These are phyloP conservation scores for Lumnitzera racemosa DNA, from an alignment of 345 rosid genomes.

Conservation along the genomic window DNA sequence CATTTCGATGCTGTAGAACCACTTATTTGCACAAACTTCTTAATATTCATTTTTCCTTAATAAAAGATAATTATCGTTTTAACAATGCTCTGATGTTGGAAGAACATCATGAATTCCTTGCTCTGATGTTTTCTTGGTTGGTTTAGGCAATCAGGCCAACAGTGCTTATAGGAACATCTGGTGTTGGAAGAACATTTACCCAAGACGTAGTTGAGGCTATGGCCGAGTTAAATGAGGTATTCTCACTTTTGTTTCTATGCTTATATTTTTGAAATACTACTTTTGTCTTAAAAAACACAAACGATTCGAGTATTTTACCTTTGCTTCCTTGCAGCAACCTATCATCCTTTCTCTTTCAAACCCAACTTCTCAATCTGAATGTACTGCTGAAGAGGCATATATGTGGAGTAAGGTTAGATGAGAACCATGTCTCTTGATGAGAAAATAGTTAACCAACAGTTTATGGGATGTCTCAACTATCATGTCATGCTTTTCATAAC, in stretches of 20 bases:
- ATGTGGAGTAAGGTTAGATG: constrained; percentile 69
- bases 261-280: neutral
- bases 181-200: constrained; percentile 83
- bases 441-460: too few relatives aligned
- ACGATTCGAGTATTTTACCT: constrained; percentile 1
- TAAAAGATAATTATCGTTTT: too few relatives aligned
- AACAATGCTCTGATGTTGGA: too few relatives aligned
- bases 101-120: constrained; percentile 2
- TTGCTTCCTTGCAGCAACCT: constrained; percentile 55
- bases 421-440: too few relatives aligned
- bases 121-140: constrained; percentile 4
- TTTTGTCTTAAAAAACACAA: neutral
- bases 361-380: constrained; percentile 97
- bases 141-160: constrained; percentile 83
- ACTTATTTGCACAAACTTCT: too few relatives aligned
- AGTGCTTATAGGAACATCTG: constrained; percentile 88
- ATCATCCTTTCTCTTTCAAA: constrained; percentile 86
- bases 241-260: constrained; percentile 1
- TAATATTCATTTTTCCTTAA: too few relatives aligned
- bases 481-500: too few relatives aligned
- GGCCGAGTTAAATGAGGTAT: constrained; percentile 77
- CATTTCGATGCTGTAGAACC: too few relatives aligned
- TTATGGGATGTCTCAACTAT: too few relatives aligned
- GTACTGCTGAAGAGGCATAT: constrained; percentile 95
- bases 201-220: constrained; percentile 81